Conservation (phyloP, 768 basidiomycete genomes). For the Xerocomellus chrysenteron region DNA sequence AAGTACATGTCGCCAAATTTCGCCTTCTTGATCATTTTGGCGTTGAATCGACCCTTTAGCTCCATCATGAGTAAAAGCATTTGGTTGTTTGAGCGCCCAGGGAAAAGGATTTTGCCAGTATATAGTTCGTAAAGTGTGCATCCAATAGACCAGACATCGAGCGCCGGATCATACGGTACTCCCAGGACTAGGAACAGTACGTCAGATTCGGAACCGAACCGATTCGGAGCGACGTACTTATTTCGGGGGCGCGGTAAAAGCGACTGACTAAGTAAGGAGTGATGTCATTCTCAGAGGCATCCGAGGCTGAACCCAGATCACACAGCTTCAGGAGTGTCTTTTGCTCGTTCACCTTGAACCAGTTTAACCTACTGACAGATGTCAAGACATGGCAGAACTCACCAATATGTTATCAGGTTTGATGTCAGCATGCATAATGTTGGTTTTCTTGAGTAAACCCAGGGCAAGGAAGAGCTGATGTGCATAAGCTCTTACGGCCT, state of each 20-base stretch:
- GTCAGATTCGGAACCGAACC: slow-evolving; percentile 14
- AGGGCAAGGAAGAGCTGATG: slow-evolving; percentile 93
- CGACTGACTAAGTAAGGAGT: slow-evolving; percentile 97
- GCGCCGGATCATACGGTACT: slow-evolving; percentile 87
- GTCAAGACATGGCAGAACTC: slow-evolving; percentile 29
- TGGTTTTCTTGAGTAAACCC: slow-evolving; percentile 80
- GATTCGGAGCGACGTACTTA: slow-evolving; percentile 59
- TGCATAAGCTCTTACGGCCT: slow-evolving; percentile 97
- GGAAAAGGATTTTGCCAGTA: slow-evolving; percentile 96
- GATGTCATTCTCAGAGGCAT: slow-evolving; percentile 93
- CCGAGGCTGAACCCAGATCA: slow-evolving; percentile 95
- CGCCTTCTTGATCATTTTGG: slow-evolving; percentile 91
- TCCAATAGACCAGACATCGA: slow-evolving; percentile 97
- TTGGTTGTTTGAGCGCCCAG: slow-evolving; percentile 95
- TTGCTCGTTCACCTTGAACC: slow-evolving; percentile 81
- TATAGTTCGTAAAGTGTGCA: slow-evolving; percentile 97
- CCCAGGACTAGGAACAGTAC: slow-evolving; percentile 70
- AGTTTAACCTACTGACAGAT: slow-evolving; percentile 15
- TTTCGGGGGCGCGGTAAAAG: slow-evolving; percentile 98
- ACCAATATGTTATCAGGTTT: slow-evolving; percentile 98
- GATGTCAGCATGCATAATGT: slow-evolving; percentile 97
- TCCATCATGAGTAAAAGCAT: slow-evolving; percentile 99
- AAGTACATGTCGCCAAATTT: slow-evolving; percentile 92
- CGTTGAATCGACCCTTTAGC: slow-evolving; percentile 89
- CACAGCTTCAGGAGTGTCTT: slow-evolving; percentile 94